Base-by-base conservation (phyloP, 192 early-diverging fungal genomes). In the Diversispora eburnea region DNA sequence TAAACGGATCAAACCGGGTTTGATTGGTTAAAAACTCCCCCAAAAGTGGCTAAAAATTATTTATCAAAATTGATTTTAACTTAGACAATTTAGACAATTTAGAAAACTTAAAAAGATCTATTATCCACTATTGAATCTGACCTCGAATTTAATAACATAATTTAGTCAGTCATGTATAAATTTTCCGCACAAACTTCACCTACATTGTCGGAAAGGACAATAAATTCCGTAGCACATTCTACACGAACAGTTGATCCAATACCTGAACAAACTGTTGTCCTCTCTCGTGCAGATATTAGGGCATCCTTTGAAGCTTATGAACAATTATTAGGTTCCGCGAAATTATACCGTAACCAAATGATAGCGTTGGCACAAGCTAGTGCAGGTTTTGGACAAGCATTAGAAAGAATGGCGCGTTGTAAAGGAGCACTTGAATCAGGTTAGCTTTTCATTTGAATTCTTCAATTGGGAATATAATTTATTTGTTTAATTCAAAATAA, bases 341-440 rank as follows among this genome's bases (percentile, higher is more conserved):
- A 81, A 22, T 63, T 77, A 19, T 85, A 85, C 47, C 77, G 84
- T 5, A 75, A 81, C 10, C 80, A 85, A 70, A 74, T 83, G 74
- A 76, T 80, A 4, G 70, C 71, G n/a, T 74, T 85, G 4, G 77
- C 84, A 25, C 76, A 74, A 43, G 80, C 84, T 9, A 78, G 81
- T 12, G 84, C 84, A n/a, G 72, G 65, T 55, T 83, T 85, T 77
- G 84, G 84, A 10, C 75, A 79, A 49, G 76, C 81, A 17, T 77
- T 85, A 17, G 84, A 85, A 60, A 70, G 73, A 25, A 75, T 85
- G 20, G 84, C 84, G 0, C 78, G 80, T 65, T 78, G 76, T 67
- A 82, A 82, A 52, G 78, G 77, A 10, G 76, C 84, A 0, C 61
- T 80, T 17, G 73, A 80, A 25, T 78, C 75, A 45, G 78, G 78